These are phyloP conservation scores for Fraxinus baroniana DNA, from an alignment of 305 asterid genomes.

Conservation along the genomic window DNA sequence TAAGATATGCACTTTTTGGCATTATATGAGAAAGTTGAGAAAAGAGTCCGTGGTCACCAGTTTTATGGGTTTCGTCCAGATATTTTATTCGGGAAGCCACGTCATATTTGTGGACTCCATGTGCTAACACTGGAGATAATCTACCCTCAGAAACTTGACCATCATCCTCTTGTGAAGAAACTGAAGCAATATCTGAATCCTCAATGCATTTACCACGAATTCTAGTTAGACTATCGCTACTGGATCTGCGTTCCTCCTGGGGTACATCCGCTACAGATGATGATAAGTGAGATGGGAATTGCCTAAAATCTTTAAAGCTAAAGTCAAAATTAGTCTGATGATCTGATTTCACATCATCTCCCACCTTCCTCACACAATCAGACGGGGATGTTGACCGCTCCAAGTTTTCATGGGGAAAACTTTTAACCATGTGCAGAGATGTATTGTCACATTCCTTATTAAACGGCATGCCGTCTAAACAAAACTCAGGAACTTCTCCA, in stretches of 20 bases:
- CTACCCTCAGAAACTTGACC: conserved; percentile 35
- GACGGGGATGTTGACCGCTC: conserved; percentile 24
- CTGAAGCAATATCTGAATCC: conserved; percentile 37
- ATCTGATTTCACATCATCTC: conserved; percentile 31
- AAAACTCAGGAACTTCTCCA: conserved; percentile 16
- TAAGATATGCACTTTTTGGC: conserved; percentile 41
- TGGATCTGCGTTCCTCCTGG: conserved; percentile 28
- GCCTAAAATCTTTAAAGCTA: conserved; percentile 18
- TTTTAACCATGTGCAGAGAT: conserved; percentile 4
- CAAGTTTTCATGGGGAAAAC: conserved; percentile 19
- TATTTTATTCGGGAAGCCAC: conserved; percentile 35
- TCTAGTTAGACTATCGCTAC: conserved; percentile 28
- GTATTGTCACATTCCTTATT: conserved; percentile 16
- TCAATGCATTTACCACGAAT: conserved; percentile 32
- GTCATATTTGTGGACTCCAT: conserved; percentile 38
- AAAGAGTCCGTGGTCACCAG: conserved; percentile 34
- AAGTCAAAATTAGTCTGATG: conserved; percentile 23
- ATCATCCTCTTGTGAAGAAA: conserved; percentile 51
- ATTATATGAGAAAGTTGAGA: conserved; percentile 33
- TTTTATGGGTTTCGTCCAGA: conserved; percentile 29
- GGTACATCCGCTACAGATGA: conserved; percentile 20
- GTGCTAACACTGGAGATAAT: conserved; percentile 36
- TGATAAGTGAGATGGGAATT: conserved; percentile 22
- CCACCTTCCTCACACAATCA: conserved; percentile 24
- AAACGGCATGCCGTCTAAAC: conserved; percentile 6